Evolutionary conservation across 768 basidiomycete species (phyloP).

Genomic region (Pulveroboletus sp.): DNA sequence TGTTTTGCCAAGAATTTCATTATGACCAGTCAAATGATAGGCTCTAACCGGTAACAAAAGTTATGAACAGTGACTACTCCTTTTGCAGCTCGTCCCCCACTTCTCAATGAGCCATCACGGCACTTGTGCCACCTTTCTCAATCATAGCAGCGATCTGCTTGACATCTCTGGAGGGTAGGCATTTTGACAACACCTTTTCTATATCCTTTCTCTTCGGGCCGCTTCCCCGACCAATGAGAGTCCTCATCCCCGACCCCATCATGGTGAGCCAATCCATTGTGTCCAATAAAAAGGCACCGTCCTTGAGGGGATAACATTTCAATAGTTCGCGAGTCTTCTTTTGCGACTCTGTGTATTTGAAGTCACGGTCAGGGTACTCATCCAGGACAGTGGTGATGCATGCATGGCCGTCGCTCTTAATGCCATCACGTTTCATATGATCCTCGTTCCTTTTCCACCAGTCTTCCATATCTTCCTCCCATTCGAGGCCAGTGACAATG

Average conservation of each 20-base stretch:
- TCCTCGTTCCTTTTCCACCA: conserved; percentile 8
- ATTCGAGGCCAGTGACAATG: conserved; percentile 29
- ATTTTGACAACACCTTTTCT: no score
- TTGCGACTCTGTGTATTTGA: conserved; percentile 14
- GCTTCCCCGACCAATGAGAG: no score
- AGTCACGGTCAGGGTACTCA: not conserved
- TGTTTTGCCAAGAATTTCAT: no score
- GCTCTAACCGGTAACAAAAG: no score
- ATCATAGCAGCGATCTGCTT: not conserved
- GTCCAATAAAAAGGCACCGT: no score
- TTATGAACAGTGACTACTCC: no score
- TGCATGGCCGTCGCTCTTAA: conserved; percentile 18
- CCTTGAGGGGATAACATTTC: not conserved
- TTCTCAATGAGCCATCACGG: not conserved
- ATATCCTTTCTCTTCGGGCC: no score
- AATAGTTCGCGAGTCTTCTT: conserved; percentile 10
- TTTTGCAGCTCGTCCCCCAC: not conserved
- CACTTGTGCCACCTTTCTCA: not conserved
- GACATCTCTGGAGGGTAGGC: not conserved
- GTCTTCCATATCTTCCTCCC: not conserved
- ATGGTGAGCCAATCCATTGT: no score
- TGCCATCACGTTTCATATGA: conserved; percentile 2
- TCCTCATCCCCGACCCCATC: no score
- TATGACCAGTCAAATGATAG: no score
- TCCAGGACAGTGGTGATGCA: conserved; percentile 18